These are phyloP conservation scores for Sabuloglossum arenarium DNA, from an alignment of 495 filamentous ascomycete genomes.

Conservation along the genomic window DNA sequence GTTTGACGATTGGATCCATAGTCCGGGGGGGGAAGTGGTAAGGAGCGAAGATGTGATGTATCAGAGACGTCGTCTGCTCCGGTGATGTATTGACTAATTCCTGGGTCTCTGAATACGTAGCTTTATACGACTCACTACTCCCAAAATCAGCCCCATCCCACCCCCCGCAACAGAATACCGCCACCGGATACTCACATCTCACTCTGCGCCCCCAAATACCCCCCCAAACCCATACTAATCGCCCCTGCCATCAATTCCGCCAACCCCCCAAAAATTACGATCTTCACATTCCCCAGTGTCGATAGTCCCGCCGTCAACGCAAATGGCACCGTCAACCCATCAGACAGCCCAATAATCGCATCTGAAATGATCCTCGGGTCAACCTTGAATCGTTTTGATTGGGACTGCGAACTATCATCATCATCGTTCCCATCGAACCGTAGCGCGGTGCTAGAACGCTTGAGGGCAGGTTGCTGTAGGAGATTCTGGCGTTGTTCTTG, in stretches of 20 bases:
- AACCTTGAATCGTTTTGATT: slow-evolving; percentile 6
- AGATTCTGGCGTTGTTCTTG: neutral
- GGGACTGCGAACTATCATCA: neutral
- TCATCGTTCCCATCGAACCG: neutral
- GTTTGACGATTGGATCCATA: neutral
- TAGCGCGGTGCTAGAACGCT: neutral
- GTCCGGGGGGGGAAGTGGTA: neutral
- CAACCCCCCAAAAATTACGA: slow-evolving; percentile 4
- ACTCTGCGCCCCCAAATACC: slow-evolving; percentile 3
- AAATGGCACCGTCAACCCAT: slow-evolving; percentile 5
- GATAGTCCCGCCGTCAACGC: slow-evolving; percentile 5
- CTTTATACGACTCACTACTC: slow-evolving; percentile 25
- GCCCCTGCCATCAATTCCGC: slow-evolving; percentile 3
- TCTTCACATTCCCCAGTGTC: neutral
- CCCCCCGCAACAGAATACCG: neutral
- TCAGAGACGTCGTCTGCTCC: neutral
- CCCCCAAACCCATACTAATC: slow-evolving; percentile 4
- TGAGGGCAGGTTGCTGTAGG: neutral
- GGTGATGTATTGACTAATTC: slow-evolving; percentile 6
- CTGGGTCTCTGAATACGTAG: slow-evolving; percentile 24
- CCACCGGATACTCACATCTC: neutral
- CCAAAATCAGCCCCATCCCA: neutral
- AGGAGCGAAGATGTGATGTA: neutral
- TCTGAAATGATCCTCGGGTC: slow-evolving; percentile 12
- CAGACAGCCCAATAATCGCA: slow-evolving; percentile 3